These are phyloP conservation scores for Trametes cinnabarina DNA, from an alignment of 768 basidiomycete genomes.

Conservation along the genomic window DNA sequence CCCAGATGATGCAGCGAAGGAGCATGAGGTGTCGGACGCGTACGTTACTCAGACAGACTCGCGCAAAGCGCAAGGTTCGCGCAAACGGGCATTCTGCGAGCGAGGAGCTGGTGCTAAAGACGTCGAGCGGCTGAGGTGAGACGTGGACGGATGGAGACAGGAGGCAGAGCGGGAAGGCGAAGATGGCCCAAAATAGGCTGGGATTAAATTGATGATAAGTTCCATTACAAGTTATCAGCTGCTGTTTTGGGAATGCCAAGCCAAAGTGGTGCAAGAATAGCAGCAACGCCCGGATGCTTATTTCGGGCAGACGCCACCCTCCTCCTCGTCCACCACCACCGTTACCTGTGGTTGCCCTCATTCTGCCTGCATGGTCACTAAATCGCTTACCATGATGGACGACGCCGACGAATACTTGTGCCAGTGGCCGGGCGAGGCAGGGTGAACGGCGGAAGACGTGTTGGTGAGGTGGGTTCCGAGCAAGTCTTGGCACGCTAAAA, in stretches of 20 bases:
- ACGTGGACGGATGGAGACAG: not conserved
- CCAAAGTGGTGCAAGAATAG: slow-evolving; percentile 17
- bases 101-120: not conserved
- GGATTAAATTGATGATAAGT: slow-evolving; percentile 18
- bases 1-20: not conserved
- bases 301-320: slow-evolving; percentile 18
- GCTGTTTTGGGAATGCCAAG: slow-evolving; percentile 22
- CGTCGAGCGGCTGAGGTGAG: not conserved
- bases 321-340: slow-evolving; percentile 10
- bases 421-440: not conserved
- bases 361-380: not conserved
- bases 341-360: not conserved
- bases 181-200: slow-evolving; percentile 12
- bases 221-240: slow-evolving; percentile 5
- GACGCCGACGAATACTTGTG: not conserved
- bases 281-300: slow-evolving; percentile 17
- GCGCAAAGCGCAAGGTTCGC: not conserved
- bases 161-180: slow-evolving; percentile 3
- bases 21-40: not conserved
- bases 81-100: not conserved
- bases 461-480: slow-evolving; percentile 21
- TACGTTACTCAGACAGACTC: not conserved
- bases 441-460: slow-evolving; percentile 8
- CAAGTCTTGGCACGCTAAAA: slow-evolving; percentile 43
- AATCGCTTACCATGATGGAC: not conserved